Percentiles rank a stretch among this genome's conserved stretches.
Evolutionary conservation across 768 basidiomycete species (phyloP).

Genomic region (Serendipita vermifera): DNA sequence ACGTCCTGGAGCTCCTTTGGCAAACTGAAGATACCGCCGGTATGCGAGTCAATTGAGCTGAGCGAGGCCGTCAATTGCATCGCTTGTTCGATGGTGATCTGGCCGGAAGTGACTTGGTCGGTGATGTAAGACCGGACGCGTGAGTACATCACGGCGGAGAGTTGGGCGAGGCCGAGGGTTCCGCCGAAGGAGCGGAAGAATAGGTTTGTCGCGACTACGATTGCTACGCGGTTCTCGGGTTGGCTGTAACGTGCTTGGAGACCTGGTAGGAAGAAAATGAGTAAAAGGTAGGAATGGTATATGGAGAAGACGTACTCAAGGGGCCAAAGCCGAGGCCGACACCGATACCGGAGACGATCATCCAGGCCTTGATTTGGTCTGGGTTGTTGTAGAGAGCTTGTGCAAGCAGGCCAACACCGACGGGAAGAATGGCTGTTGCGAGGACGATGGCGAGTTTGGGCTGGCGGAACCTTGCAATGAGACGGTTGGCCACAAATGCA

Average conservation of each 20-base stretch:
- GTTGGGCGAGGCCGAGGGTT: slow-evolving; percentile 40
- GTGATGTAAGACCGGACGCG: slow-evolving; percentile 29
- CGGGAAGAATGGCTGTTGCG: slow-evolving; percentile 27
- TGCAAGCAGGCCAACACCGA: slow-evolving; percentile 33
- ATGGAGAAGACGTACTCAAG: too few species aligned
- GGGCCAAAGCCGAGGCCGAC: slow-evolving; percentile 31
- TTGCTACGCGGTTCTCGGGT: slow-evolving; percentile 29
- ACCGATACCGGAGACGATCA: slow-evolving; percentile 33
- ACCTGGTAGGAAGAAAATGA: too few species aligned
- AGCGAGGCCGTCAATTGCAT: slow-evolving; percentile 23
- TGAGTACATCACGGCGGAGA: slow-evolving; percentile 33
- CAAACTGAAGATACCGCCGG: too few species aligned
- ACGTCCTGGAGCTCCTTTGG: slow-evolving; percentile 25
- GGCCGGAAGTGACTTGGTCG: slow-evolving; percentile 19
- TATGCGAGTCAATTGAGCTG: slow-evolving; percentile 25
- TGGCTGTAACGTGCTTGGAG: slow-evolving; percentile 36
- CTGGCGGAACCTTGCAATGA: slow-evolving; percentile 28
- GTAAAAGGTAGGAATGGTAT: not conserved
- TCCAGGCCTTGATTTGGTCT: slow-evolving; percentile 26
- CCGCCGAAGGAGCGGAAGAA: slow-evolving; percentile 40
- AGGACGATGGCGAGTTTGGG: slow-evolving; percentile 33
- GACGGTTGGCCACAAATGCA: slow-evolving; percentile 22
- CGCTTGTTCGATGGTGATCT: slow-evolving; percentile 22
- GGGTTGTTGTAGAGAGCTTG: slow-evolving; percentile 30
- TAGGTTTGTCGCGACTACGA: slow-evolving; percentile 31